Percentiles rank a stretch among this genome's conserved stretches.
These are phyloP conservation scores for Paramyrothecium sp. DNA, from an alignment of 2,329 filamentous ascomycete genomes.

Conservation along the genomic window DNA sequence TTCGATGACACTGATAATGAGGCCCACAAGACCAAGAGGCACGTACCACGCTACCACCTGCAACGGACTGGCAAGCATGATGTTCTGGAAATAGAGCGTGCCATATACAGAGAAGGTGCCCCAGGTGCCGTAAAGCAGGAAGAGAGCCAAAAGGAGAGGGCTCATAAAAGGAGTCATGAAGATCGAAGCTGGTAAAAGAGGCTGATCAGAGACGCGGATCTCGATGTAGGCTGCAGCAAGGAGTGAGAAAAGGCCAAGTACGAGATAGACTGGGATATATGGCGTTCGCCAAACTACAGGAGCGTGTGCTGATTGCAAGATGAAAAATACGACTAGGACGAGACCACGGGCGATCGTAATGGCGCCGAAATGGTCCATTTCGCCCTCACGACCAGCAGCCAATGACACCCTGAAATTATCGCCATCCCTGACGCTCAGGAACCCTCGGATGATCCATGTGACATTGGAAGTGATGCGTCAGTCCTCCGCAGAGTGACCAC, in stretches of 20 bases:
- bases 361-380: conserved; percentile 63
- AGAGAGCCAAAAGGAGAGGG: too few relatives aligned
- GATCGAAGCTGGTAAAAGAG: conserved; percentile 52
- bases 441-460: not conserved
- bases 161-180: not conserved
- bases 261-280: conserved; percentile 61
- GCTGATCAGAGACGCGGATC: conserved; percentile 56
- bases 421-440: not conserved
- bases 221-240: conserved; percentile 59
- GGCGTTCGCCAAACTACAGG: conserved; percentile 61
- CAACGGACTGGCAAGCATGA: too few relatives aligned
- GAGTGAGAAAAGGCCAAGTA: conserved; percentile 54
- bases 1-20: too few relatives aligned
- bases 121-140: too few relatives aligned
- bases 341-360: conserved; percentile 54
- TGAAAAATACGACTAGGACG: conserved; percentile 63
- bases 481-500: not conserved
- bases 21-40: too few relatives aligned
- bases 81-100: too few relatives aligned
- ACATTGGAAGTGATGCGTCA: not conserved
- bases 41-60: too few relatives aligned
- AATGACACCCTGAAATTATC: not conserved
- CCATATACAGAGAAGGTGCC: too few relatives aligned
- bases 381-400: not conserved
- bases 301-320: conserved; percentile 65